Evolutionary conservation across 371 early-diverging fungal species (phyloP).

Genomic region (Saksenaea oblongispora): DNA sequence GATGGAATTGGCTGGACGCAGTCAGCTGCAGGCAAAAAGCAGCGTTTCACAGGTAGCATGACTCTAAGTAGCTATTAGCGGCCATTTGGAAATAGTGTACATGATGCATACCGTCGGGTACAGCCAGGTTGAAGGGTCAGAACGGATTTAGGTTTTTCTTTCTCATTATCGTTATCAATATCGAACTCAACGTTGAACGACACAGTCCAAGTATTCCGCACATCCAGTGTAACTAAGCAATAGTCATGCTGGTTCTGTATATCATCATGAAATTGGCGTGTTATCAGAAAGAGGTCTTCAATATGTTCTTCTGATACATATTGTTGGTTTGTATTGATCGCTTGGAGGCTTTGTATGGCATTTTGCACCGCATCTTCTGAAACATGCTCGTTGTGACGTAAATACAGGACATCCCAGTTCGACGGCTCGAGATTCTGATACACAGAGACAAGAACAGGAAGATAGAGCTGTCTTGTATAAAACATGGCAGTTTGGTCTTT

Average conservation of each 20-base stretch:
- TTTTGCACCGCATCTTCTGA: slow-evolving; percentile 15
- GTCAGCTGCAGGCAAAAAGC: slow-evolving; percentile 53
- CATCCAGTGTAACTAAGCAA: slow-evolving; percentile 76
- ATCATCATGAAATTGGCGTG: slow-evolving; percentile 14
- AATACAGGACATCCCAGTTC: slow-evolving; percentile 69
- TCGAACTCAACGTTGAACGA: slow-evolving; percentile 71
- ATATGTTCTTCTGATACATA: slow-evolving; percentile 11
- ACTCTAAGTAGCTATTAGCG: slow-evolving; percentile 44
- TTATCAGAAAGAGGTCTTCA: slow-evolving; percentile 20
- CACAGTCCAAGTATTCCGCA: slow-evolving; percentile 74
- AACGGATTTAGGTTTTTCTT: slow-evolving; percentile 16
- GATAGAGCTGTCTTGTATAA: slow-evolving; percentile 69
- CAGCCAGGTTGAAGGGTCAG: slow-evolving; percentile 36
- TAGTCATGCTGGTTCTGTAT: slow-evolving; percentile 54
- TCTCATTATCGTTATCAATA: slow-evolving; percentile 51
- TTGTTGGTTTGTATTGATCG: neutral
- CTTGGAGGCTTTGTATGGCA: slow-evolving; percentile 19
- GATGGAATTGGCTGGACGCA: slow-evolving; percentile 66
- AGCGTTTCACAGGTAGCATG: slow-evolving; percentile 67
- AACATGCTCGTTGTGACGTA: slow-evolving; percentile 40
- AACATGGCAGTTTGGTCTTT: slow-evolving; percentile 30
- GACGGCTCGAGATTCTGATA: slow-evolving; percentile 63
- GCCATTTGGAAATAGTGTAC: neutral
- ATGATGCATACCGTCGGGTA: neutral
- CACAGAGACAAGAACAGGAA: slow-evolving; percentile 75